Conservation (phyloP, 2,329 filamentous ascomycete species). For the Graphiopsis chlorocephala region DNA sequence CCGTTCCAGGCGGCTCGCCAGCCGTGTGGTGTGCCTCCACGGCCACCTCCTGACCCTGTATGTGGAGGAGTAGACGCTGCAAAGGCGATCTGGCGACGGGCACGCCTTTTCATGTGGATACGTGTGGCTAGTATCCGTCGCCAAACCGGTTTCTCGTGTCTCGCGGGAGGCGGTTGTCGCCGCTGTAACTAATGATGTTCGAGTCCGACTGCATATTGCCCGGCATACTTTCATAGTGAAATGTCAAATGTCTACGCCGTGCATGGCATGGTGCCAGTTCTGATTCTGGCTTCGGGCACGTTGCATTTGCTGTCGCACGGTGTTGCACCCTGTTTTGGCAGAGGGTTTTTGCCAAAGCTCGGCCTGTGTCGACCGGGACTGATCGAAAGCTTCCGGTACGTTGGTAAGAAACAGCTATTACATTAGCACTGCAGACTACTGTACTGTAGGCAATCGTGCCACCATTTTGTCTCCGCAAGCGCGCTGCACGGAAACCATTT, state of each 20-base stretch:
- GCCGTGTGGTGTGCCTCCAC: conserved; percentile 9
- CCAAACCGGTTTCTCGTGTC: conserved; percentile 9
- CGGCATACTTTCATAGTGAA: not conserved
- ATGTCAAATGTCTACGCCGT: not conserved
- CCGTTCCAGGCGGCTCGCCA: conserved; percentile 1
- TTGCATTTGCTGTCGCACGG: not conserved
- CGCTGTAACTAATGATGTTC: not conserved
- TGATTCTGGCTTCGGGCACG: not conserved
- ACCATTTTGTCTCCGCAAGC: not conserved
- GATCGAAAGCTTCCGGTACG: conserved; percentile 1
- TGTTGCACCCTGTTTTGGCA: not conserved
- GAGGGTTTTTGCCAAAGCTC: conserved; percentile 1
- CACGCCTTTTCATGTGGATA: conserved; percentile 5
- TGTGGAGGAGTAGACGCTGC: conserved; percentile 6
- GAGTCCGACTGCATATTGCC: not conserved
- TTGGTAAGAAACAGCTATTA: conserved; percentile 4
- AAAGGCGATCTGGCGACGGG: conserved; percentile 10
- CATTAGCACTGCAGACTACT: conserved; percentile 5
- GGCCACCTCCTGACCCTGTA: conserved; percentile 12
- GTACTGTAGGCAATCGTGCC: conserved; percentile 1
- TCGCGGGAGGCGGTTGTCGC: not conserved
- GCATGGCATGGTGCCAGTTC: not conserved
- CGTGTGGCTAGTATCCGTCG: not conserved
- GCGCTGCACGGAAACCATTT: not conserved
- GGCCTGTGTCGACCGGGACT: not conserved